These are phyloP conservation scores for Chytriomyces sp. DNA, from an alignment of 192 early-diverging fungal genomes.

Conservation along the genomic window DNA sequence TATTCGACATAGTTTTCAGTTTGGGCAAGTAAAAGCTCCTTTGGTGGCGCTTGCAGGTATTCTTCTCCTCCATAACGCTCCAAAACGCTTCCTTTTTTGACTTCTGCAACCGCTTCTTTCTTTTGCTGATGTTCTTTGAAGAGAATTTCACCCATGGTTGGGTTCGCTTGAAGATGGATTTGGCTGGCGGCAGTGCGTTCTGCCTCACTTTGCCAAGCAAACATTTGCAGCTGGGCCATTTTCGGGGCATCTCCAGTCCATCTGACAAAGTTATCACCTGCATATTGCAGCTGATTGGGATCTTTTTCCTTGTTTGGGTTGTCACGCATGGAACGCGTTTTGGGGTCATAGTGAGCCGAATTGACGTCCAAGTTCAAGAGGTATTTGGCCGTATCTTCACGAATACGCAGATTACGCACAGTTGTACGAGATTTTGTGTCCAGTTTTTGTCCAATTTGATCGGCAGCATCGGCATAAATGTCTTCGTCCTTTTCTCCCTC, in stretches of 20 bases:
- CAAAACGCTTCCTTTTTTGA: constrained; percentile 76
- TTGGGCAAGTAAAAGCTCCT: constrained; percentile 89
- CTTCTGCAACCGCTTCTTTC: constrained; percentile 77
- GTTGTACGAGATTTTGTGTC: constrained; percentile 92
- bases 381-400: constrained; percentile 99
- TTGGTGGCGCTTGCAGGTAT: constrained; percentile 87
- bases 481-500: constrained; percentile 88
- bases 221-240: constrained; percentile 83
- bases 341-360: constrained; percentile 98
- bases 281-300: constrained; percentile 56
- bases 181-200: constrained; percentile 69
- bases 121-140: constrained; percentile 86
- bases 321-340: constrained; percentile 98
- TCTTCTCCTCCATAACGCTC: constrained; percentile 94
- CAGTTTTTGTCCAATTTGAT: constrained; percentile 83
- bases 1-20: constrained; percentile 97
- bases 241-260: constrained; percentile 86
- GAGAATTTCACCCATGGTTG: constrained; percentile 91
- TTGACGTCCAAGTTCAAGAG: constrained; percentile 92
- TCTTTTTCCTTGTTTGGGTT: constrained; percentile 83
- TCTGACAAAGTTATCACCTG: constrained; percentile 93
- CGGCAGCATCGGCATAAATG: constrained; percentile 84
- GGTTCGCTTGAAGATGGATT: constrained; percentile 88
- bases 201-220: constrained; percentile 89
- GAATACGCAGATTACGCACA: constrained; percentile 96